Conservation (phyloP, 352 stramenopile genomes). For the Sclerospora graminicola region DNA sequence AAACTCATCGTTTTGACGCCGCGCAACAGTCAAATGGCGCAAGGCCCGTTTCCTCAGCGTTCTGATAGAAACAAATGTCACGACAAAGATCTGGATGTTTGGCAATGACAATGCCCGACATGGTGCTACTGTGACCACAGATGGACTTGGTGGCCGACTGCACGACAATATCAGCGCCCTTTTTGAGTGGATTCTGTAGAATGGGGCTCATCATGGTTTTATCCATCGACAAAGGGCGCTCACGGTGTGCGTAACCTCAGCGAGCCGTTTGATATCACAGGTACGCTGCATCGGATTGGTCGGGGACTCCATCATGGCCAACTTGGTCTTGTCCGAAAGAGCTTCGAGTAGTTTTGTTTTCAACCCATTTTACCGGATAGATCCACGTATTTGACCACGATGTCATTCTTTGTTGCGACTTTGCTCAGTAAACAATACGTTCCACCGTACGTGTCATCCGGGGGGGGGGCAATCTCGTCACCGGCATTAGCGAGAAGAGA, state of each 20-base stretch:
- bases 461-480: constrained; percentile 90
- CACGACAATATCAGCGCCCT: constrained; percentile 94
- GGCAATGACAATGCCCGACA: constrained; percentile 89
- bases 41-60: constrained; percentile 82
- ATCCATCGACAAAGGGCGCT: constrained; percentile 87
- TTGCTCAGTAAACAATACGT: constrained; percentile 87
- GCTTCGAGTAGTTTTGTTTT: constrained; percentile 53
- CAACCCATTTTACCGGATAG: constrained; percentile 52
- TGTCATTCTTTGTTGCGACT: constrained; percentile 78
- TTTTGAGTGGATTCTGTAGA: constrained; percentile 88
- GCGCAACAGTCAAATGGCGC: constrained; percentile 87
- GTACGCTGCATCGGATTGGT: constrained; percentile 96
- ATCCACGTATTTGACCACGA: constrained; percentile 78
- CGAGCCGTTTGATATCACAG: constrained; percentile 86
- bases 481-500: constrained; percentile 83
- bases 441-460: constrained; percentile 94
- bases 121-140: constrained; percentile 93
- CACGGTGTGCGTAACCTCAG: constrained; percentile 68
- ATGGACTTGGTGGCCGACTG: constrained; percentile 98
- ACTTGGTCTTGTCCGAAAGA: constrained; percentile 71
- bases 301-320: constrained; percentile 96
- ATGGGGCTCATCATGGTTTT: constrained; percentile 95
- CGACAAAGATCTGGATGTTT: constrained; percentile 72
- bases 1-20: constrained; percentile 88
- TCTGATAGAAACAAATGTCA: constrained; percentile 87